Base-by-base conservation (phyloP, 495 filamentous ascomycete genomes). In the Aspergillus steynii region DNA sequence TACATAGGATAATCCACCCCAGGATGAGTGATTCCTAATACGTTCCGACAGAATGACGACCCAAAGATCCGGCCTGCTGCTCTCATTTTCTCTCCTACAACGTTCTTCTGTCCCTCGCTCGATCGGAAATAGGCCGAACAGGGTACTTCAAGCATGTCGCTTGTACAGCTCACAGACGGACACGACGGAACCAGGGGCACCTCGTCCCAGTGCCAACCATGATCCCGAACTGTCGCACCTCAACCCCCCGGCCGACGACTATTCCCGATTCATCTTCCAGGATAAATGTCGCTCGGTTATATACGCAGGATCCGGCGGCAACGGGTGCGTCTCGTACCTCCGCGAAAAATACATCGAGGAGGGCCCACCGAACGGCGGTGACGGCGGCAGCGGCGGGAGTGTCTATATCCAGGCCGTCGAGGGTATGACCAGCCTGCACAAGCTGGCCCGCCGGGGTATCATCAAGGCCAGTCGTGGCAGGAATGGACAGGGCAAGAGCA, bases 281-380 rank as follows among this genome's bases (percentile, higher is more conserved):
- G 95, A 99, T 73, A 88, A 90, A 68, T 93, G 93, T 57, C 82
- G 84, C 37, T 71, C 97, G 7, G 89, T 83, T 5, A 68, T 97
- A 28, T 79, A 88, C 59, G 87, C 93, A 7, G 95, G 95, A 5
- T 65, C 80, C 28, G 95, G 95, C 15, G 95, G 95, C 0, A 83
- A 96, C 65, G 95, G 95, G 54, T 99, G 95, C 69, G 89, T 97
- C 54, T 93, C 95, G 0, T 99, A 96, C 71, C 78, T 96, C 45
- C 86, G 93, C 2, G 95, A 99, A 65, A 93, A 93, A 60, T 98
- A 86, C 72, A 80, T 97, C 27, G 82, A 86, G 51, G 83, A 92
- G 56, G 95, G 95, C 0, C 94, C 94, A n/a, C 81, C 95, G n/a
- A 97, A 98, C 73, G 96, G 95, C 52, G 95, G 95, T 53, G 92